Evolutionary conservation across 2,329 filamentous ascomycete species (phyloP).

Genomic region (Colletotrichum theobromicola): DNA sequence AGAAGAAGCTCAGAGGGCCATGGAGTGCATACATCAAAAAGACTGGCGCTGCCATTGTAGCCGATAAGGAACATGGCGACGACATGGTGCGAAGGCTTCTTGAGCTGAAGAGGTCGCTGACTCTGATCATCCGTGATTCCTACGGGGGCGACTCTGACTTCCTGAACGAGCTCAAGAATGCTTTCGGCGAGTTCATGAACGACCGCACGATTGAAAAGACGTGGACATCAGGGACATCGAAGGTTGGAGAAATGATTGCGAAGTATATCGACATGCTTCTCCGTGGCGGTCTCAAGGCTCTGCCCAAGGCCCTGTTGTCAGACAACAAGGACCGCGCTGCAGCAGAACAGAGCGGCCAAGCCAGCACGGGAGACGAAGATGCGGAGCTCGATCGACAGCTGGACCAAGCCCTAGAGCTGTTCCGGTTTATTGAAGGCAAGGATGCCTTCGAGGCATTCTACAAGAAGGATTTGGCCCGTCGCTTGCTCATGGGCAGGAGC

Average conservation of each 20-base stretch:
- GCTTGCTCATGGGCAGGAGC: constrained; percentile 89
- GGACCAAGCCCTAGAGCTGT: constrained; percentile 90
- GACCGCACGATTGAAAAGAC: constrained; percentile 75
- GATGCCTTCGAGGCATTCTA: constrained; percentile 99
- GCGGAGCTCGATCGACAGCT: constrained; percentile 90
- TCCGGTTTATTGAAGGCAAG: constrained; percentile 96
- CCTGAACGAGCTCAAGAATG: constrained; percentile 78
- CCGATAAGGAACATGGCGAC: constrained; percentile 77
- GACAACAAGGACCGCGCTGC: constrained; percentile 62
- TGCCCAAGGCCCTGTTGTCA: constrained; percentile 72
- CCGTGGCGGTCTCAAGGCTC: constrained; percentile 83
- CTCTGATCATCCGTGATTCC: constrained; percentile 76
- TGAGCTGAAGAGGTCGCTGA: constrained; percentile 79
- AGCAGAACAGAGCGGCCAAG: constrained; percentile 66
- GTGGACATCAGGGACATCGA: constrained; percentile 85
- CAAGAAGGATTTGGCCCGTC: constrained; percentile 92
- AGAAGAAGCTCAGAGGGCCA: constrained; percentile 70
- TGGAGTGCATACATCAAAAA: constrained; percentile 82
- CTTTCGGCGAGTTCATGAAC: constrained; percentile 92
- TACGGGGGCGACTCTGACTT: constrained; percentile 82
- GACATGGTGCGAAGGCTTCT: constrained; percentile 88
- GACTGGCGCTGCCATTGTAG: constrained; percentile 78
- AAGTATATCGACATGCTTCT: constrained; percentile 94
- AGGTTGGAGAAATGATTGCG: constrained; percentile 98
- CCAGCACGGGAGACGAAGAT: constrained; percentile 83